These are phyloP conservation scores for Crepidotus variabilis DNA, from an alignment of 768 basidiomycete species.

Conservation along the genomic window DNA sequence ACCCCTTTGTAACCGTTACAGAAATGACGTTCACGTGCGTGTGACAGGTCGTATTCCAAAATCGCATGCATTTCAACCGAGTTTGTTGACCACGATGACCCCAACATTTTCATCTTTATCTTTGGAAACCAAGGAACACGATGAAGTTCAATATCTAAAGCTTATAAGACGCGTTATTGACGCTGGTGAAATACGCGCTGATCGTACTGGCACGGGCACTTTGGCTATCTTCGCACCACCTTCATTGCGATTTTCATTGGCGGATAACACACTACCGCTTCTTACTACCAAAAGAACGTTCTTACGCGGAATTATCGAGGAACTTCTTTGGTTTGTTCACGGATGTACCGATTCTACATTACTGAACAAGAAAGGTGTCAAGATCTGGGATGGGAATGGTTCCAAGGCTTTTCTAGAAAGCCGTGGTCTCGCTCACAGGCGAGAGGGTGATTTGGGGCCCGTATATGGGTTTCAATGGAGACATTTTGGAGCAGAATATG, in stretches of 20 bases:
- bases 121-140: conserved; percentile 39
- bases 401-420: conserved; percentile 82
- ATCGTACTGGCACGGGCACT: conserved; percentile 95
- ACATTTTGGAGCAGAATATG: conserved; percentile 87
- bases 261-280: conserved; percentile 72
- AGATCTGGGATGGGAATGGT: conserved; percentile 98
- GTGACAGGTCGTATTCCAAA: background rate
- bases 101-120: background rate
- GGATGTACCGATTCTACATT: conserved; percentile 80
- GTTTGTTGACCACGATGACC: background rate
- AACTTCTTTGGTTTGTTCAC: conserved; percentile 90
- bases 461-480: conserved; percentile 98
- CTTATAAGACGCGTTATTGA: conserved; percentile 77
- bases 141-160: conserved; percentile 86
- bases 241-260: conserved; percentile 84
- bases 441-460: conserved; percentile 92
- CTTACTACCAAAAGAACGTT: conserved; percentile 96
- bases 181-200: conserved; percentile 74
- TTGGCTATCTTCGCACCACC: conserved; percentile 90
- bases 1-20: conserved; percentile 19
- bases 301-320: conserved; percentile 85
- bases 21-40: background rate
- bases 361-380: conserved; percentile 78
- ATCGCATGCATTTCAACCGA: too few relatives aligned
- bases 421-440: conserved; percentile 76